Base-by-base conservation (phyloP, 176 grass and related monocot species). In the Cenchrus americanus region DNA sequence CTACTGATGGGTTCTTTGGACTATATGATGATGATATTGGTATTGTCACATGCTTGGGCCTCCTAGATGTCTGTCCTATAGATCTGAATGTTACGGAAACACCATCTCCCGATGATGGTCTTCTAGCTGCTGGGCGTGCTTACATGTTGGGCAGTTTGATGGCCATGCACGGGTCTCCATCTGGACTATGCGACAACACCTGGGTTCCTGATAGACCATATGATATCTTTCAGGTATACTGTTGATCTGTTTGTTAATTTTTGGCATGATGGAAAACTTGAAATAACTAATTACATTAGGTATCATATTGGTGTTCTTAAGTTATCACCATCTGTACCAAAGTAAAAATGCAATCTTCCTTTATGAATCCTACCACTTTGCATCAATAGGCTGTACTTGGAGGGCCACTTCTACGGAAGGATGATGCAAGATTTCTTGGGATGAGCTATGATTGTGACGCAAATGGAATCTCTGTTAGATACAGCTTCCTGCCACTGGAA, bases 331-430 rank as follows among this genome's bases (percentile, higher is more conserved):
- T 49, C 19, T 69, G 41, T 19, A 63, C 69, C 2, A 34, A 42
- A 42, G 0, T 42, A 59, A 59, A 57, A 34, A 14, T 42, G 30
- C 8, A 34, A 48, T 74, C 62, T 82, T 49, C 53, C 22, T 82
- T 43, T 48, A 32, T n/a, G 48, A 47, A 37, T 23, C 49, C 0
- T 58, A 19, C 23, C 17, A 46, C 50, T 23, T 48, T 30, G 40
- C 18, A 69, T 13, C 52, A 53, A 11, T 73, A 83, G 80, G 74
- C 74, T 85, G 64, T 68, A 78, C 42, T 85, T 70, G 83, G 83
- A 85, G 83, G 74, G 42, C 64, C 74, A 48, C 51, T 85, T 70
- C 14, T 85, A 37, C 52, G 8, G 7, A 10, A n/a, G 0, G 18
- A 65, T 40, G 5, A 64, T 51, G 5, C n/a, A 4, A 12, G 30